Evolutionary conservation across 75 land plant species (phyloP), one percentile per base, ranked within the genome.

Genomic region (Isoetes taiwanensis): DNA sequence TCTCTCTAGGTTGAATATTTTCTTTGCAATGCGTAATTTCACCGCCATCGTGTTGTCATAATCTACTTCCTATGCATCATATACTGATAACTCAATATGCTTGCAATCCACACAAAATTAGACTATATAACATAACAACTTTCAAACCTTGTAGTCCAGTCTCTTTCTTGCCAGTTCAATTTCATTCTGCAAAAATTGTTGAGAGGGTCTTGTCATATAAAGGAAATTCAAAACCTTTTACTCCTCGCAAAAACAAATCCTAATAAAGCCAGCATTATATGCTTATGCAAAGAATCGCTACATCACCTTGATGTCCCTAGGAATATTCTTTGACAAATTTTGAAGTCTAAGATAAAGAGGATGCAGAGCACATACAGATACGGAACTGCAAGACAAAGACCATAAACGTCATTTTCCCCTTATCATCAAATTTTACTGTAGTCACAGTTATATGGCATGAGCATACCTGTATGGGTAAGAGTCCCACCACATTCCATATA

Each of bases 401-500:
- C n/a, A n/a, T n/a, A n/a, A n/a, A n/a, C n/a, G n/a, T n/a, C n/a
- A n/a, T n/a, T n/a, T n/a, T n/a, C n/a, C n/a, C n/a, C n/a, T n/a
- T n/a, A n/a, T n/a, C n/a, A n/a, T n/a, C n/a, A n/a, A n/a, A n/a
- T n/a, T n/a, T n/a, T n/a, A n/a, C n/a, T n/a, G n/a, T n/a, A n/a
- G n/a, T n/a, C n/a, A n/a, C n/a, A n/a, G n/a, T n/a, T n/a, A n/a
- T n/a, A n/a, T n/a, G n/a, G n/a, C n/a, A n/a, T n/a, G n/a, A 0
- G 17, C 27, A 34, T 79, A 91, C 97, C 97, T 91, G 83, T 91
- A 91, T 19, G 97, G 97, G 68, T 91, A 91, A 23, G 97, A 91
- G 71, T 91, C 97, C 97, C 97, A 91, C 97, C 97, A 91, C 97
- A 87, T 91, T 43, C 71, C 62, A 66, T 91, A 58, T 31, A 91